Percentiles rank a stretch among this genome's conserved stretches.
These are phyloP conservation scores for Neofusicoccum parvum DNA, from an alignment of 2,329 filamentous ascomycete species.

Conservation along the genomic window DNA sequence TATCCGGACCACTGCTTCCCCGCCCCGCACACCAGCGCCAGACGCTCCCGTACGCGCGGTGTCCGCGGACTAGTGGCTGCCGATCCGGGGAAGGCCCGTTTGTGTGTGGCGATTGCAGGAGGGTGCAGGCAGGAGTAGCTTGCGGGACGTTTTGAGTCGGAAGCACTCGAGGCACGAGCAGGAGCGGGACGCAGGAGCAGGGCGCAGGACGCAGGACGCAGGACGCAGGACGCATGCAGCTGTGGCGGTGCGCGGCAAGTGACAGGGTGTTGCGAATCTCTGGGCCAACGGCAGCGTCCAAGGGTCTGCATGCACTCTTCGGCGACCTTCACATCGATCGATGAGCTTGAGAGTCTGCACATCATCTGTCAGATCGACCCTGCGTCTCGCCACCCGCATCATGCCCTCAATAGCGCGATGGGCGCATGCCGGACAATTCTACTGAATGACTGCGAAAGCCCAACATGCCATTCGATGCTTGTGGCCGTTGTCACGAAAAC, in stretches of 20 bases:
- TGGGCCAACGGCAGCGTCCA: too few relatives aligned
- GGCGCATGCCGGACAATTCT: background rate
- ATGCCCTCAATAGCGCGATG: too few relatives aligned
- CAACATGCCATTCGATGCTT: too few relatives aligned
- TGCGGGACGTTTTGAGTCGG: background rate
- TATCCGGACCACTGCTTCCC: background rate
- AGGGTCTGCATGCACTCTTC: too few relatives aligned
- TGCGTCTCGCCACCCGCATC: background rate
- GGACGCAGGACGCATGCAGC: background rate
- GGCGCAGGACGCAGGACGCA: too few relatives aligned
- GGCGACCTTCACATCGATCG: too few relatives aligned
- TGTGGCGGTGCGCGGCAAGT: background rate
- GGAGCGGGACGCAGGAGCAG: background rate
- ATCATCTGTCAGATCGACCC: background rate
- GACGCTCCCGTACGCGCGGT: background rate
- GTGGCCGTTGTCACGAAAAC: too few relatives aligned
- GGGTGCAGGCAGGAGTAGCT: background rate
- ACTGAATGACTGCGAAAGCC: background rate
- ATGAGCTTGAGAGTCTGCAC: background rate
- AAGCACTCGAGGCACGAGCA: background rate
- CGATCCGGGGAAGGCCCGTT: background rate
- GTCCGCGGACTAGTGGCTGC: background rate
- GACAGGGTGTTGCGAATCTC: background rate
- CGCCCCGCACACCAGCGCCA: background rate
- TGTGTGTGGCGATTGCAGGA: background rate